These are phyloP conservation scores for Pseudocercospora macadamiae DNA, from an alignment of 2,329 filamentous ascomycete genomes.

Conservation along the genomic window DNA sequence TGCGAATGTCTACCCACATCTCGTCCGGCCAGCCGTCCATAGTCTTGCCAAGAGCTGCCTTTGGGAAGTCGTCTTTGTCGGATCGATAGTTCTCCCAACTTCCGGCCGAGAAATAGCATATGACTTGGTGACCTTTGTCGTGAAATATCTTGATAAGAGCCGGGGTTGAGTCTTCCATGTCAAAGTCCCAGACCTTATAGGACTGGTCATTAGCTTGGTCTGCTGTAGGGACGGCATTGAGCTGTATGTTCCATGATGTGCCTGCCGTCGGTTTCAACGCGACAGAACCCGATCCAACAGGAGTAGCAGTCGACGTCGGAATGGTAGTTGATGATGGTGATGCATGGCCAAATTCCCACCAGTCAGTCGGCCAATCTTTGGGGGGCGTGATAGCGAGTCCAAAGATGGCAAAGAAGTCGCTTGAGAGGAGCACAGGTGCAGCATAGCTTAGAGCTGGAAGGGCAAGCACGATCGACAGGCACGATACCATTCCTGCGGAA, in stretches of 20 bases:
- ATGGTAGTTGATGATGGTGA: background rate
- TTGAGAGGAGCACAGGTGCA: background rate
- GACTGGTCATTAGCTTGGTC: constrained; percentile 7
- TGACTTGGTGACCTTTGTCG: background rate
- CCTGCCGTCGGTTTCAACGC: constrained; percentile 19
- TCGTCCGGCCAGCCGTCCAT: constrained; percentile 69
- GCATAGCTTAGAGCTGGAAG: constrained; percentile 1
- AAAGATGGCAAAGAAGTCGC: background rate
- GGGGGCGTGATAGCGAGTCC: background rate
- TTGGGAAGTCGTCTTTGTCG: constrained; percentile 59
- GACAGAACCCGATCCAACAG: background rate
- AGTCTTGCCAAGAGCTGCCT: constrained; percentile 60
- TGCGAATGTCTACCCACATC: constrained; percentile 65
- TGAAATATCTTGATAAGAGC: constrained; percentile 15
- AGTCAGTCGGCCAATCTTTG: background rate
- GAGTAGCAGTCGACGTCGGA: background rate
- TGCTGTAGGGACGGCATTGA: constrained; percentile 10
- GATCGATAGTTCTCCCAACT: constrained; percentile 58
- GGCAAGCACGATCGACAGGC: background rate
- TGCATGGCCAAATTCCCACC: background rate
- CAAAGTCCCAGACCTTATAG: constrained; percentile 22
- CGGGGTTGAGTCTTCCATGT: constrained; percentile 12
- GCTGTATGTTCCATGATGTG: constrained; percentile 24
- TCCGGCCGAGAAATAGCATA: background rate
- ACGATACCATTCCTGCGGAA: background rate